Evolutionary conservation across 352 stramenopile species (phyloP).

Genomic region (Phytophthora rubi): DNA sequence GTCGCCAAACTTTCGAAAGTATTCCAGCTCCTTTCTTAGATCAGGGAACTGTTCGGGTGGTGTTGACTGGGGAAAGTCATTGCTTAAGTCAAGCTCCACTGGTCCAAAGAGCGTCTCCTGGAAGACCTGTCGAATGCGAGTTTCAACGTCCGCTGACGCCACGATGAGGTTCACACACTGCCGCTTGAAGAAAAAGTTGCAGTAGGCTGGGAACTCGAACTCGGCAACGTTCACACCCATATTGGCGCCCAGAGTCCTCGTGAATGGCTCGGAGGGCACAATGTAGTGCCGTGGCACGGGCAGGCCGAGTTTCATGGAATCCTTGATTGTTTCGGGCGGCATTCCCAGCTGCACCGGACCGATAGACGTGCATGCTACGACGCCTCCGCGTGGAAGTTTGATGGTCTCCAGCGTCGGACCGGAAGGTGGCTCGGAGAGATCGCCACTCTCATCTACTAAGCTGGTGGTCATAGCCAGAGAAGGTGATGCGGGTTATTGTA

Average conservation of each 20-base stretch:
- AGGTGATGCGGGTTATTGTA: constrained; percentile 1
- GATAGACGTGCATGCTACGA: constrained; percentile 80
- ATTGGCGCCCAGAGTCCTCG: constrained; percentile 92
- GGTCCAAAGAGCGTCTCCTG: constrained; percentile 91
- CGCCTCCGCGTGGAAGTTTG: constrained; percentile 74
- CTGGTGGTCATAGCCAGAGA: constrained; percentile 33
- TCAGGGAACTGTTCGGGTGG: constrained; percentile 68
- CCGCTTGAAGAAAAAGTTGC: constrained; percentile 96
- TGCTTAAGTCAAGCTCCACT: constrained; percentile 66
- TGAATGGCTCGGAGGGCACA: constrained; percentile 95
- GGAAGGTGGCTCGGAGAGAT: constrained; percentile 12
- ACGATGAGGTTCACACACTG: constrained; percentile 90
- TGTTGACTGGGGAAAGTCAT: constrained; percentile 78
- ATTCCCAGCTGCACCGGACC: constrained; percentile 92
- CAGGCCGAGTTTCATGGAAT: constrained; percentile 95
- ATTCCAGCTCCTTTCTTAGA: constrained; percentile 85
- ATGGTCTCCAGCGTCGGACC: constrained; percentile 56
- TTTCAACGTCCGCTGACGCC: constrained; percentile 74
- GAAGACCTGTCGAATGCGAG: constrained; percentile 86
- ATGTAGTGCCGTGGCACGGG: constrained; percentile 95
- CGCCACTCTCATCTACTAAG: constrained; percentile 18
- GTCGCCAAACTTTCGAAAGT: constrained; percentile 92
- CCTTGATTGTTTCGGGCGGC: constrained; percentile 97
- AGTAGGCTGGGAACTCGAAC: constrained; percentile 98
- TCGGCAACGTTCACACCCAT: constrained; percentile 96